phyloP scores from a whole-genome alignment of 2,329 filamentous ascomycete species.

The Diaporthe vexans region DNA sequence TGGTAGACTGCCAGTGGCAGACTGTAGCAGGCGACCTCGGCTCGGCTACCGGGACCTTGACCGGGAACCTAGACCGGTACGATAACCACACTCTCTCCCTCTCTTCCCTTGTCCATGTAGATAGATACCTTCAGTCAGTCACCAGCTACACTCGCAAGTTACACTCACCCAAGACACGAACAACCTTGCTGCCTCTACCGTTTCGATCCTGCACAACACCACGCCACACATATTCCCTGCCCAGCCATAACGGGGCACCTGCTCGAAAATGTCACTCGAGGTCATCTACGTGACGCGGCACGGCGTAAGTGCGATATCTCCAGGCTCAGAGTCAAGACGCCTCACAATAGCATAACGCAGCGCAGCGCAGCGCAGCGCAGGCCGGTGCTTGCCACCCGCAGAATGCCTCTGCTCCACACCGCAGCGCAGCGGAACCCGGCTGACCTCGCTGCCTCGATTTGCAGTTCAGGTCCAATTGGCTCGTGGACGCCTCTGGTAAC shows the following conservation, averaged over 20 bases:
- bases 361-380: constrained; percentile 5
- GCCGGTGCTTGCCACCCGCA: constrained; percentile 12
- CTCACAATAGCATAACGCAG: not conserved
- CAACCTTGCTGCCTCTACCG: constrained; percentile 7
- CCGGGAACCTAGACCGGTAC: not conserved
- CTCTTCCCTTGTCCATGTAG: not conserved
- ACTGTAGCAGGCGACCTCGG: not conserved
- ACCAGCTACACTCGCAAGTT: not conserved
- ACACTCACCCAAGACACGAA: not conserved
- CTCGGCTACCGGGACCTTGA: not conserved
- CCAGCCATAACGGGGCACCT: not conserved
- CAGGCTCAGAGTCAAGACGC: constrained; percentile 1
- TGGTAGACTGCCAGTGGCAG: too few species aligned
- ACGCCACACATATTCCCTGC: not conserved
- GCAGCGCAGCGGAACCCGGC: constrained; percentile 21
- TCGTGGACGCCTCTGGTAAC: constrained; percentile 81
- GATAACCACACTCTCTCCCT: not conserved
- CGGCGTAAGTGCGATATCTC: constrained; percentile 69
- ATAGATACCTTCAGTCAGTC: not conserved
- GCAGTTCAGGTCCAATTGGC: constrained; percentile 93
- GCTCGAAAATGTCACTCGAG: constrained; percentile 71
- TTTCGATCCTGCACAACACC: constrained; percentile 7
- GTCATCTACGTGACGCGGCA: constrained; percentile 82
- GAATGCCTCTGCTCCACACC: constrained; percentile 13
- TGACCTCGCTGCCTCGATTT: constrained; percentile 36